Evolutionary conservation across 2,329 filamentous ascomycete genomes (phyloP).

Genomic region (Trematosphaeria pertusa): DNA sequence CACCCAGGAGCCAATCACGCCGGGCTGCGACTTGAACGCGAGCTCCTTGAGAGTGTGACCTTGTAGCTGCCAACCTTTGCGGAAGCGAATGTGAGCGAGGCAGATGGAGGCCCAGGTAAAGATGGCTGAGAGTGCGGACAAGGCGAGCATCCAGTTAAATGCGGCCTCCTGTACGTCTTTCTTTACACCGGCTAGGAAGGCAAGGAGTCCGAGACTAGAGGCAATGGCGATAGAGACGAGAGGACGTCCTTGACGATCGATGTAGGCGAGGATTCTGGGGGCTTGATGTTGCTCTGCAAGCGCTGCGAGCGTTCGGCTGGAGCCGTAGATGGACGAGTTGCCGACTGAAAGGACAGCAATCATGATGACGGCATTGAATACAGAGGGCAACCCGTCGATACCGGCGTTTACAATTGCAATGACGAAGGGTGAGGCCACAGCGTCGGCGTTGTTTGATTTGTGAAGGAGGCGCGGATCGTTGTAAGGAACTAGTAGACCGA

Average conservation of each 20-base stretch:
- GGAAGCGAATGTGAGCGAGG: slow-evolving; percentile 70
- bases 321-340: slow-evolving; percentile 91
- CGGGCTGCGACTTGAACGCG: slow-evolving; percentile 81
- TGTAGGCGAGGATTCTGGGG: slow-evolving; percentile 64
- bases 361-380: slow-evolving; percentile 96
- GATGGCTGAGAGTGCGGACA: slow-evolving; percentile 75
- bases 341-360: slow-evolving; percentile 89
- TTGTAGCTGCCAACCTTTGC: slow-evolving; percentile 65
- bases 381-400: slow-evolving; percentile 79
- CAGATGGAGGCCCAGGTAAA: slow-evolving; percentile 79
- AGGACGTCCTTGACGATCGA: slow-evolving; percentile 68
- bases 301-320: slow-evolving; percentile 86
- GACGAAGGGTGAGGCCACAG: slow-evolving; percentile 86
- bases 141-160: slow-evolving; percentile 72
- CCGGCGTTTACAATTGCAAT: slow-evolving; percentile 88
- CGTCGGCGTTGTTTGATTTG: slow-evolving; percentile 65
- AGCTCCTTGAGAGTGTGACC: slow-evolving; percentile 75
- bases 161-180: slow-evolving; percentile 51
- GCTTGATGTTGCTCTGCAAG: slow-evolving; percentile 78
- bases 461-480: slow-evolving; percentile 69
- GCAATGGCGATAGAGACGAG: slow-evolving; percentile 61
- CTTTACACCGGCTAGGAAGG: slow-evolving; percentile 60
- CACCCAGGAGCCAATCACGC: slow-evolving; percentile 79
- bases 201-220: slow-evolving; percentile 65
- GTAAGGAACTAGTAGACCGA: slow-evolving; percentile 84